These are phyloP conservation scores for Penicillium cinerascens DNA, from an alignment of 495 filamentous ascomycete genomes.

Conservation along the genomic window DNA sequence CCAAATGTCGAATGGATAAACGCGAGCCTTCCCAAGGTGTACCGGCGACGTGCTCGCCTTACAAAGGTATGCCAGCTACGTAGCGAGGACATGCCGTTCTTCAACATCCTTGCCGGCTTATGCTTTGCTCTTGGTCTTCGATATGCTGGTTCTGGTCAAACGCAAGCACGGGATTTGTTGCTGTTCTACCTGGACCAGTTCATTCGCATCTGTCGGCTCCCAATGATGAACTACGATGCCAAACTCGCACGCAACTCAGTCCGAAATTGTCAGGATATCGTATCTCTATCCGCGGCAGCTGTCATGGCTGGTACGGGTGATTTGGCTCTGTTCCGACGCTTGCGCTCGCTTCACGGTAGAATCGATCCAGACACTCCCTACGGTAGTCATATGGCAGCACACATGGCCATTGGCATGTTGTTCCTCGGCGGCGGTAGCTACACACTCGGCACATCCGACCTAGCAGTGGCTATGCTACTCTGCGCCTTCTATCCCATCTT, in stretches of 20 bases:
- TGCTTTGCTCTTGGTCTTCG: conserved; percentile 82
- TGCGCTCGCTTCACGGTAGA: conserved; percentile 85
- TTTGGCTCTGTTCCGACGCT: conserved; percentile 78
- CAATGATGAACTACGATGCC: conserved; percentile 70
- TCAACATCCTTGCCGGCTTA: conserved; percentile 85
- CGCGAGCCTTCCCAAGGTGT: conserved; percentile 64
- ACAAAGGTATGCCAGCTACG: conserved; percentile 51
- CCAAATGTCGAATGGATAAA: conserved; percentile 71
- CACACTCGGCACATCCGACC: conserved; percentile 85
- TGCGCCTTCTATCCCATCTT: conserved; percentile 94
- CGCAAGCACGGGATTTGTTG: conserved; percentile 71
- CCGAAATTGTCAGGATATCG: conserved; percentile 82
- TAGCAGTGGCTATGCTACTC: conserved; percentile 80
- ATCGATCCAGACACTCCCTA: conserved; percentile 81
- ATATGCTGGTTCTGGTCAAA: conserved; percentile 78
- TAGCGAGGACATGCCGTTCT: conserved; percentile 83
- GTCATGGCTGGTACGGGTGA: conserved; percentile 97
- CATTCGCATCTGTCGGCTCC: conserved; percentile 69
- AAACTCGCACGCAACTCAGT: conserved; percentile 77
- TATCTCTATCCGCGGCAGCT: conserved; percentile 75
- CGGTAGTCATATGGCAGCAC: conserved; percentile 87
- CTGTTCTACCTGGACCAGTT: conserved; percentile 84
- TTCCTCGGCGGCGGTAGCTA: conserved; percentile 90
- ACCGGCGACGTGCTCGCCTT: conserved; percentile 54
- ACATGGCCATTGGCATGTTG: conserved; percentile 86